phyloP scores from a whole-genome alignment of 2,329 filamentous ascomycete genomes.

The Penicillium brasilianum region DNA sequence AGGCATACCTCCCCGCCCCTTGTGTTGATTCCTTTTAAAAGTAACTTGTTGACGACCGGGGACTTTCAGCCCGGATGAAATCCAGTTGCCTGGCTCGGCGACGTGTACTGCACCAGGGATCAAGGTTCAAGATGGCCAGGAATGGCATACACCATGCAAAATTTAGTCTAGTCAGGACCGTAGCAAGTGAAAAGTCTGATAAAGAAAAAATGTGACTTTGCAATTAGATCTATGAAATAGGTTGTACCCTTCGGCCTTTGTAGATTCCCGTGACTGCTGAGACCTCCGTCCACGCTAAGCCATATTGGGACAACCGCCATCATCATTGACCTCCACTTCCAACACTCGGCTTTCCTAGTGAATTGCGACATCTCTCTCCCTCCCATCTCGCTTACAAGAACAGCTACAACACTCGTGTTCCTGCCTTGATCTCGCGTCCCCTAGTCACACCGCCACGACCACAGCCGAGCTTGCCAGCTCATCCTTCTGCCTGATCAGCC shows the following conservation, averaged over 20 bases:
- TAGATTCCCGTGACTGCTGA: slow-evolving; percentile 37
- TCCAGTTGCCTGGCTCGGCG: not conserved
- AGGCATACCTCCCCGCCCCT: too few relatives aligned
- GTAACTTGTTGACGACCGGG: not conserved
- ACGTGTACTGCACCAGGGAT: not conserved
- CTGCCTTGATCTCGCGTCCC: slow-evolving; percentile 26
- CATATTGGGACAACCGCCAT: slow-evolving; percentile 29
- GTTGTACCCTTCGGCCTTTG: not conserved
- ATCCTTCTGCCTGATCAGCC: slow-evolving; percentile 33
- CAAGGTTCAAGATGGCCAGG: not conserved
- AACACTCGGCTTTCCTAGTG: slow-evolving; percentile 13
- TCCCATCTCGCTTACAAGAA: not conserved
- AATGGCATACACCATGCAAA: too few relatives aligned
- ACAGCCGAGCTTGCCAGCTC: slow-evolving; percentile 32
- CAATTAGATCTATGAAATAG: not conserved
- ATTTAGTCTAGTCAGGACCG: not conserved
- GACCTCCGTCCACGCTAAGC: slow-evolving; percentile 32
- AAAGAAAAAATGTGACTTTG: not conserved
- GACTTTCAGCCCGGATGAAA: not conserved
- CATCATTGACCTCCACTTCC: slow-evolving; percentile 33
- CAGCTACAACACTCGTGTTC: slow-evolving; percentile 19
- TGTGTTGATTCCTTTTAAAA: not conserved
- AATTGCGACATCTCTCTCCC: slow-evolving; percentile 14
- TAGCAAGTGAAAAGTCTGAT: not conserved
- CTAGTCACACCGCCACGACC: slow-evolving; percentile 23